Evolutionary conservation across 345 rosid genomes (phyloP), one percentile per base, ranked within the genome.

Genomic region (Bretschneidera sinensis): DNA sequence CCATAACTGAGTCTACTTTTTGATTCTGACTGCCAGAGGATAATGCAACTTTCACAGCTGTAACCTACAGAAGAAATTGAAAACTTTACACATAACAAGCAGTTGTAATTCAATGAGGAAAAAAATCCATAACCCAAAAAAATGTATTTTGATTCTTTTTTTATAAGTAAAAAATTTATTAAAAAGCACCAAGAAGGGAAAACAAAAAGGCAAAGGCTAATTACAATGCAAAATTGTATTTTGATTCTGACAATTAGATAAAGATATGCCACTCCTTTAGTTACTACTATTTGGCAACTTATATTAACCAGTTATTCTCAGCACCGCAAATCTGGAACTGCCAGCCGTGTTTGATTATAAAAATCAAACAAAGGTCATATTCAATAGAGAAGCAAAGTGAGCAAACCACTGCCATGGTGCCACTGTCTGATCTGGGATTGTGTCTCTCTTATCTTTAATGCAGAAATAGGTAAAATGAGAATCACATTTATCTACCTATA

Each of bases 31-130:
- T 64, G 45, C 83, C 81, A 16, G 80, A 75, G 54, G 91, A 87
- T 47, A 85, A 72, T 22, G 99, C 79, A 68, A 84, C 88, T 82
- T 78, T 87, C 24, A 92, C 88, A 22, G 96, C 96, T 17, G 97
- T 85, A 63, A 84, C 99, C 97, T 90, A 68, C 56, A 71, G 55
- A 66, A 51, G 52, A 75, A 53, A 66, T 49, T 52, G 20, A 57
- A n/a, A n/a, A n/a, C n/a, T n/a, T n/a, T n/a, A n/a, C n/a, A n/a
- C n/a, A n/a, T n/a, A n/a, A n/a, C n/a, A n/a, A n/a, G n/a, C n/a
- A n/a, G n/a, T n/a, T n/a, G n/a, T n/a, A n/a, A n/a, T n/a, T n/a
- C n/a, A 14, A 14, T 11, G 10, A 13, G 45, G 16, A 39, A 39
- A 9, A 5, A 11, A 39, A 11, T 39, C 15, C 45, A n/a, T n/a